Evolutionary conservation across 768 basidiomycete species (phyloP).

Genomic region (Rhodotorula diobovata): DNA sequence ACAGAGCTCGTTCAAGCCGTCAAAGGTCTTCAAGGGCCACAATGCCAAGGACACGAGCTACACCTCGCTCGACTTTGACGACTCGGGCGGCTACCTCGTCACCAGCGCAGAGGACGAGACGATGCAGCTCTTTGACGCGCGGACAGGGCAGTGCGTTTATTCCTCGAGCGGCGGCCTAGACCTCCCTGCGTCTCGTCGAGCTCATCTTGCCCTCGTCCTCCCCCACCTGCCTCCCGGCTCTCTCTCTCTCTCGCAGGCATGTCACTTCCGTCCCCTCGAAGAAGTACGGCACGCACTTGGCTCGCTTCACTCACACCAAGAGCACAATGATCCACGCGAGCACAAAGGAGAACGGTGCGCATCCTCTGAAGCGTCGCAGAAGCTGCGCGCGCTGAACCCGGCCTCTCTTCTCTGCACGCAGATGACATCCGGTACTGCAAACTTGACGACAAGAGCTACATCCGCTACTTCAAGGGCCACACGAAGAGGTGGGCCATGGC

Average conservation of each 20-base stretch:
- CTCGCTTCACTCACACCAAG: slow-evolving; percentile 88
- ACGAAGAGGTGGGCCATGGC: slow-evolving; percentile 56
- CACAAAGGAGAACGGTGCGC: slow-evolving; percentile 77
- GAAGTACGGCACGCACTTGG: slow-evolving; percentile 93
- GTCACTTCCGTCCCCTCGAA: slow-evolving; percentile 78
- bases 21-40: slow-evolving; percentile 77
- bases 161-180: background rate
- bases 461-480: slow-evolving; percentile 94
- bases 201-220: background rate
- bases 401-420: too few relatives aligned
- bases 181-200: background rate
- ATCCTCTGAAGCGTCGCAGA: too few relatives aligned
- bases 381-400: too few relatives aligned
- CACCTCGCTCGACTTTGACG: slow-evolving; percentile 85
- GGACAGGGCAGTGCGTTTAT: slow-evolving; percentile 81
- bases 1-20: slow-evolving; percentile 61
- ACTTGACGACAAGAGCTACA: slow-evolving; percentile 90
- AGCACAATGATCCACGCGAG: slow-evolving; percentile 81
- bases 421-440: slow-evolving; percentile 90
- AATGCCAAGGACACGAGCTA: slow-evolving; percentile 63
- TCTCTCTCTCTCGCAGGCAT: slow-evolving; percentile 50
- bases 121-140: slow-evolving; percentile 80
- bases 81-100: slow-evolving; percentile 76
- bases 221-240: background rate
- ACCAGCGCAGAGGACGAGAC: slow-evolving; percentile 89